Evolutionary conservation across 768 basidiomycete genomes (phyloP).

Genomic region (Leccinum variicolor): DNA sequence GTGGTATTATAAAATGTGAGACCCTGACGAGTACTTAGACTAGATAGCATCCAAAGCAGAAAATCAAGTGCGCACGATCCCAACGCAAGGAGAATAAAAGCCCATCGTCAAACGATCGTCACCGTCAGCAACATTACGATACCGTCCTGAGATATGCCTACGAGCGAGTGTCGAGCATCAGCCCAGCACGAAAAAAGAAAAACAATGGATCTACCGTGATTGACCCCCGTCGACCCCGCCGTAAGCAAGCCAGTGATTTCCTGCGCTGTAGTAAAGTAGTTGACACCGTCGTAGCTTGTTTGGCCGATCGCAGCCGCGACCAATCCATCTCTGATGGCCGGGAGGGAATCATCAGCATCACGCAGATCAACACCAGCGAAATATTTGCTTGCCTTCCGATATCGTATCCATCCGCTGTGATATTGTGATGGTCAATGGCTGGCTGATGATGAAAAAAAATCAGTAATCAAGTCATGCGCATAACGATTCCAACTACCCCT

Average conservation of each 20-base stretch:
- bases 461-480: neutral
- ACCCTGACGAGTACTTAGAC: too few relatives aligned
- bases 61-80: too few relatives aligned
- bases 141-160: constrained; percentile 62
- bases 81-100: too few relatives aligned
- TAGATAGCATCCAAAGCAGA: too few relatives aligned
- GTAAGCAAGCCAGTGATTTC: constrained; percentile 52
- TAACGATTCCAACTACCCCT: constrained; percentile 24
- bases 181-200: neutral
- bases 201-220: constrained; percentile 39
- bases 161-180: neutral
- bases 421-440: constrained; percentile 35
- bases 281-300: constrained; percentile 41
- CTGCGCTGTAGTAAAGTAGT: constrained; percentile 43
- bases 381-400: constrained; percentile 34
- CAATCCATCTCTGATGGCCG: constrained; percentile 32
- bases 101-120: constrained; percentile 29
- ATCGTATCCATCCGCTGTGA: constrained; percentile 47
- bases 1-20: too few relatives aligned
- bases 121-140: constrained; percentile 53
- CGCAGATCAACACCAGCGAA: neutral
- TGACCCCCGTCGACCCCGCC: constrained; percentile 47
- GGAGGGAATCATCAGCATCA: neutral
- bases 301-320: constrained; percentile 38
- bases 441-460: constrained; percentile 18